These are phyloP conservation scores for Vigna unguiculata DNA, from an alignment of 306 rosid species.

Conservation along the genomic window DNA sequence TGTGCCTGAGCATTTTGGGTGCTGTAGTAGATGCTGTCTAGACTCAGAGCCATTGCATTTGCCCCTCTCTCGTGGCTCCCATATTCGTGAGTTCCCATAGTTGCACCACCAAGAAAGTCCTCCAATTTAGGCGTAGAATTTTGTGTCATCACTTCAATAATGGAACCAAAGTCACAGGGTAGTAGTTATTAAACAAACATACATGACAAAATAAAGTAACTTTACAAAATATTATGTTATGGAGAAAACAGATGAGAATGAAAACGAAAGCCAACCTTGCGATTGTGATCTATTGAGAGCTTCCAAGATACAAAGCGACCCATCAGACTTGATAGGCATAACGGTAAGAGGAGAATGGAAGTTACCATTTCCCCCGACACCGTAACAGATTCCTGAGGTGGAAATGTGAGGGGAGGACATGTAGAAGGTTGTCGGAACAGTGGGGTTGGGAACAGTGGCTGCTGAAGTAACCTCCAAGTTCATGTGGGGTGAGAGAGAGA, in stretches of 20 bases:
- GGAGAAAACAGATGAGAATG: background rate
- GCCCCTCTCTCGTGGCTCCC: conserved; percentile 74
- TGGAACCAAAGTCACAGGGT: background rate
- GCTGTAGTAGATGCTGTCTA: conserved; percentile 75
- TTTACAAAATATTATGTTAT: background rate
- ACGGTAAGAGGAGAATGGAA: conserved; percentile 72
- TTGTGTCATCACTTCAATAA: conserved; percentile 63
- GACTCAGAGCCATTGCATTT: conserved; percentile 70
- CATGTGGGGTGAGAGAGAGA: conserved; percentile 91
- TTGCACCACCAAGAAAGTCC: conserved; percentile 89
- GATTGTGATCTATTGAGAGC: conserved; percentile 76
- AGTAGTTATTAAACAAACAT: background rate
- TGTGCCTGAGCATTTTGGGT: conserved; percentile 56
- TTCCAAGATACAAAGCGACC: conserved; percentile 92
- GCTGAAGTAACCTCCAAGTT: conserved; percentile 65
- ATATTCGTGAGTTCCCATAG: conserved; percentile 66
- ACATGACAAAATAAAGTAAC: background rate
- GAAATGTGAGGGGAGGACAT: conserved; percentile 52
- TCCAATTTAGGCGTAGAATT: conserved; percentile 87
- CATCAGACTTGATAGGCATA: conserved; percentile 95
- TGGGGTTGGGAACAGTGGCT: conserved; percentile 35
- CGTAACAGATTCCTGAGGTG: conserved; percentile 61
- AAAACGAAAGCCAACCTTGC: conserved; percentile 55
- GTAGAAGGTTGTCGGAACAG: conserved; percentile 61
- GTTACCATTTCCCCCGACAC: conserved; percentile 54